Percentiles rank a stretch among this genome's conserved stretches.
These are phyloP conservation scores for Corchorus capsularis DNA, from an alignment of 345 rosid genomes.

Conservation along the genomic window DNA sequence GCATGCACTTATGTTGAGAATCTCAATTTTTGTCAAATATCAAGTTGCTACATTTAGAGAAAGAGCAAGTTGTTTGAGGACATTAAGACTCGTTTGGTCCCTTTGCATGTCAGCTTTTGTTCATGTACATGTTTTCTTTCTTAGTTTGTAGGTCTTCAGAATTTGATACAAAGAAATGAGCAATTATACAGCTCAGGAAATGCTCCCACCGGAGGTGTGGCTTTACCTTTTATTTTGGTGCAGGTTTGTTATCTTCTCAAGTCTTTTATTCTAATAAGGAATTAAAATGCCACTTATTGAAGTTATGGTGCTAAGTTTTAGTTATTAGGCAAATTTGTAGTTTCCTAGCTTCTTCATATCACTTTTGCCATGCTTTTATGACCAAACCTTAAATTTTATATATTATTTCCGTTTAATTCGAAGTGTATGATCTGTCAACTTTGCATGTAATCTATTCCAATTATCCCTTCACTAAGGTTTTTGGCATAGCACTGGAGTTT, in stretches of 20 bases:
- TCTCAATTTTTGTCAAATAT: neutral
- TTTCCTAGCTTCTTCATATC: neutral
- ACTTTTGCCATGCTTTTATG: neutral
- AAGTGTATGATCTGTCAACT: neutral
- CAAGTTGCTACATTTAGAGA: neutral
- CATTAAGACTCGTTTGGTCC: neutral
- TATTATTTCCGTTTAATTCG: neutral
- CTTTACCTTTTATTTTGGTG: constrained; percentile 95
- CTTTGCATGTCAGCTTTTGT: neutral
- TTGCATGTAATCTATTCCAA: neutral
- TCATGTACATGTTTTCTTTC: constrained; percentile 26
- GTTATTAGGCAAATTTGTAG: neutral
- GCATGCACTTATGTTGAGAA: constrained; percentile 10
- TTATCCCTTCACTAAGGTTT: neutral
- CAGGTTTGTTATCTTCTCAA: constrained; percentile 60
- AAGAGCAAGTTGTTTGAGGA: constrained; percentile 9
- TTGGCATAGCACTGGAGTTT: neutral
- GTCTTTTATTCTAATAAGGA: neutral
- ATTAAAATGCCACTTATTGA: neutral
- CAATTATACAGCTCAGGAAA: constrained; percentile 74
- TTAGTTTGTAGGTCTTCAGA: constrained; percentile 88
- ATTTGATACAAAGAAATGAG: constrained; percentile 80
- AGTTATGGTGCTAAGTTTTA: neutral
- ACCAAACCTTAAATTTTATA: neutral
- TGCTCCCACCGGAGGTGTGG: constrained; percentile 85